Base-by-base conservation (phyloP, 2,329 filamentous ascomycete genomes). In the Cryphonectria carpinicola region DNA sequence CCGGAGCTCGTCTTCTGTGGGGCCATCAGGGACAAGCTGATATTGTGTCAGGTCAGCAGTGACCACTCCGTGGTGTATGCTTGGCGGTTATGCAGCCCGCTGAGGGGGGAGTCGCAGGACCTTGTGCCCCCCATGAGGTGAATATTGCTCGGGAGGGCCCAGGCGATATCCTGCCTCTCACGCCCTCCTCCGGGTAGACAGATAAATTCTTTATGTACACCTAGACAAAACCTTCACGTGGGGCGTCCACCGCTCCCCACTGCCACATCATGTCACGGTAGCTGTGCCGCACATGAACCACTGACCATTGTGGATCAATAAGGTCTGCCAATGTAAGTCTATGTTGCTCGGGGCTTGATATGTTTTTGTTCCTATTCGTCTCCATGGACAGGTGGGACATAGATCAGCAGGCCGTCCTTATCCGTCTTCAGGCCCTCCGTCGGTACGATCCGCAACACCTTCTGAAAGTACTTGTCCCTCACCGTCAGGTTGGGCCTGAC, bases 391-490 rank as follows among this genome's bases (percentile, higher is more conserved):
- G 75, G 75, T 35, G 86, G 86, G 25, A 92, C 84, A 89, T 89
- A 92, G 32, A 92, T 77, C 74, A 90, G 76, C 32, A 92, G 77
- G 0, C 89, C 89, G 4, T 91, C 88, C 80, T 90, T 90, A 71
- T 90, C 88, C 66, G 83, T 63, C 79, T 86, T 89, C 83, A 90
- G 91, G 32, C 90, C 92, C 77, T 91, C 92, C 0, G 93, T 95
- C 2, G 93, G 90, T 71, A 94, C 89, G 35, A 97, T 90, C 73
- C 92, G 90, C 72, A 98, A 80, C 58, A 92, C 90, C 85, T 98
- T 97, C 79, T 97, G 94, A 81, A 97, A 98, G 77, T 97, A 97
- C 76, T 92, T 91, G 83, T 97, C 95, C 72, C 93, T 87, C 54
- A 98, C 93, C 73, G 92, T 89, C 73, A 97, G 82, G 54, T 88